Conservation (phyloP, 768 basidiomycete genomes). For the Lactarius psammicola region DNA sequence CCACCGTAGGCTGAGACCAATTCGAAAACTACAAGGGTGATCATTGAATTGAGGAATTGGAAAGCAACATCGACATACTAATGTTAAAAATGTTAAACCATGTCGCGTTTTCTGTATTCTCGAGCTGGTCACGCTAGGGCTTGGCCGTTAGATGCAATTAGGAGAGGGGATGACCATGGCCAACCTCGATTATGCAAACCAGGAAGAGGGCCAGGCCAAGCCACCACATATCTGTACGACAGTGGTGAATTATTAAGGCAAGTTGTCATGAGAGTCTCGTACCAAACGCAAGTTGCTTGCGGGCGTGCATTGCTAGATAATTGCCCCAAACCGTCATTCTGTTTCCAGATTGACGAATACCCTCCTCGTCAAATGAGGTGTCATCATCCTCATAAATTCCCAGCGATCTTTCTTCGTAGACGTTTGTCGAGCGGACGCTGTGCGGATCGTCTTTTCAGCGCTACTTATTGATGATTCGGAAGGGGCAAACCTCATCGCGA, state of each 20-base stretch:
- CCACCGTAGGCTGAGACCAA: constrained; percentile 85
- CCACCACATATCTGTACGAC: constrained; percentile 92
- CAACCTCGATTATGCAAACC: constrained; percentile 90
- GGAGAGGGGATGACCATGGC: constrained; percentile 24
- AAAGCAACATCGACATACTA: constrained; percentile 44
- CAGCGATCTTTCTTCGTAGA: constrained; percentile 91
- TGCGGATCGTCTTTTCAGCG: neutral
- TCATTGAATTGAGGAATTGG: neutral
- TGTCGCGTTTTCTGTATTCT: constrained; percentile 46
- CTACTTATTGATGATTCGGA: neutral
- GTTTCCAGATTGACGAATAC: constrained; percentile 42
- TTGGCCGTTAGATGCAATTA: constrained; percentile 3
- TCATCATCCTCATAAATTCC: constrained; percentile 71
- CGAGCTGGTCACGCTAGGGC: constrained; percentile 55
- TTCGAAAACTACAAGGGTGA: constrained; percentile 63
- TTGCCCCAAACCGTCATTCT: constrained; percentile 69
- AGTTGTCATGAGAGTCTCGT: constrained; percentile 27
- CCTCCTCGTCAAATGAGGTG: constrained; percentile 35
- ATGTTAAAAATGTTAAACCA: constrained; percentile 89
- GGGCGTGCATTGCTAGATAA: constrained; percentile 78
- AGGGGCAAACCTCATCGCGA: constrained; percentile 66
- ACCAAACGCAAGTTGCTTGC: constrained; percentile 91
- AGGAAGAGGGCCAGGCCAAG: constrained; percentile 80
- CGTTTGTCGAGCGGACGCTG: constrained; percentile 89
- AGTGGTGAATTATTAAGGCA: constrained; percentile 2